Base-by-base conservation (phyloP, 441 rosid genomes). In the Pelargonium exstipulatum region DNA sequence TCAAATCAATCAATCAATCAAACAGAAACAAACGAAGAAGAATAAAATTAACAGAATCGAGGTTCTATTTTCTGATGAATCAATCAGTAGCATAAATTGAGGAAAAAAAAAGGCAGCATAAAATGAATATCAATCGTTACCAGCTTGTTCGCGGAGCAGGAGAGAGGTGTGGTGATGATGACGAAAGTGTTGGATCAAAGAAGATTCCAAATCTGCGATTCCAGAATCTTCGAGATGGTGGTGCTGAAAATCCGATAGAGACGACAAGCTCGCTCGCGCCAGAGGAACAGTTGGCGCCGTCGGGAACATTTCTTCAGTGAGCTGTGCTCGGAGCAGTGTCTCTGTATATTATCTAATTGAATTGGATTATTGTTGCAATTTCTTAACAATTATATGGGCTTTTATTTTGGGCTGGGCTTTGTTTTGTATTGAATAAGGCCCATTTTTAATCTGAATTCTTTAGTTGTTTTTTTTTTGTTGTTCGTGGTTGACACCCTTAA, bases 141-240 rank as follows among this genome's bases (percentile, higher is more conserved):
- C 57, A 49, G 57, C 57, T 14, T 14, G 57, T n/a, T 49, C 57
- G 18, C 57, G 57, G 57, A 49, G 57, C 18, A 49, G 18, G 16
- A 49, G 57, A 49, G 57, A 49, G 1, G 57, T 49, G 57, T 49
- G 57, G 57, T 49, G 57, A 49, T 49, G 57, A 49, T 49, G 57
- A 4, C 57, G 18, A 18, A 49, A 49, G 57, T 49, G 57, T 49
- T 49, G 57, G 17, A 49, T 49, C 57, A 49, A 49, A n/a, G 57
- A 49, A 14, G 57, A 17, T 49, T 49, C 57, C 57, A 49, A 49
- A 49, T 49, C 57, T 49, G 57, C 57, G 16, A 18, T 49, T 49
- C 57, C 57, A n/a, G 57, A 49, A 12, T 49, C 57, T 49, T 17
- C 18, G 20, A n/a, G 57, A 12, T 49, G 57, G 17, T 49, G 57